Percentiles rank a stretch among this genome's conserved stretches.
Evolutionary conservation across 83 land plant species (phyloP).

Genomic region (Larix sibirica): DNA sequence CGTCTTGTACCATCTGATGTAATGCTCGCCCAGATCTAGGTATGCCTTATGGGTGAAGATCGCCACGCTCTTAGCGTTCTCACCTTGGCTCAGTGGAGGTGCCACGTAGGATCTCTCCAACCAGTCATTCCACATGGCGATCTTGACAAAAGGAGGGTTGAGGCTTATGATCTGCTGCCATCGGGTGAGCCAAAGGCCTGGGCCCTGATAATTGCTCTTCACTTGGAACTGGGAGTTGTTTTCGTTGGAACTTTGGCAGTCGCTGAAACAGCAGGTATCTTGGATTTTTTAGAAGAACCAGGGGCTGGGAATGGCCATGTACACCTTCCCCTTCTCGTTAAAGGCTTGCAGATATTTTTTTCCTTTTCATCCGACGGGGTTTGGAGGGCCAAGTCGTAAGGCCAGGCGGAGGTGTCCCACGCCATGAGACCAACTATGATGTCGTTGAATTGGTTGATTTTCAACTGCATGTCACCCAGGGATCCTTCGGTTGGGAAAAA

Average conservation of each 20-base stretch:
- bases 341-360: constrained; percentile 11
- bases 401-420: constrained; percentile 39
- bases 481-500: constrained; percentile 27
- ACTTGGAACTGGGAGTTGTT: neutral
- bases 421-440: constrained; percentile 22
- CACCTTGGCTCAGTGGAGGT: too few relatives aligned
- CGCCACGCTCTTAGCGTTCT: too few relatives aligned
- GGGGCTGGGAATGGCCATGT: constrained; percentile 32
- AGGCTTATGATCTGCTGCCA: constrained; percentile 22
- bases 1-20: too few relatives aligned
- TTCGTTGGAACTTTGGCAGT: neutral
- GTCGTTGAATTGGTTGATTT: constrained; percentile 5
- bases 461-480: neutral
- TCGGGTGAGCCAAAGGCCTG: constrained; percentile 13
- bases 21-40: too few relatives aligned
- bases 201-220: constrained; percentile 26
- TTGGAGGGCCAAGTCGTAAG: constrained; percentile 16
- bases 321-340: constrained; percentile 14
- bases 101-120: neutral
- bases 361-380: neutral
- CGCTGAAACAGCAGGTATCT: neutral
- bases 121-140: constrained; percentile 35
- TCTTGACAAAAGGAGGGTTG: constrained; percentile 12
- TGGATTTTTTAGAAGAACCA: constrained; percentile 22
- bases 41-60: too few relatives aligned